Percentiles rank a stretch among this genome's conserved stretches.
phyloP scores from a whole-genome alignment of 2,329 filamentous ascomycete genomes.

The Diplodia corticola region DNA sequence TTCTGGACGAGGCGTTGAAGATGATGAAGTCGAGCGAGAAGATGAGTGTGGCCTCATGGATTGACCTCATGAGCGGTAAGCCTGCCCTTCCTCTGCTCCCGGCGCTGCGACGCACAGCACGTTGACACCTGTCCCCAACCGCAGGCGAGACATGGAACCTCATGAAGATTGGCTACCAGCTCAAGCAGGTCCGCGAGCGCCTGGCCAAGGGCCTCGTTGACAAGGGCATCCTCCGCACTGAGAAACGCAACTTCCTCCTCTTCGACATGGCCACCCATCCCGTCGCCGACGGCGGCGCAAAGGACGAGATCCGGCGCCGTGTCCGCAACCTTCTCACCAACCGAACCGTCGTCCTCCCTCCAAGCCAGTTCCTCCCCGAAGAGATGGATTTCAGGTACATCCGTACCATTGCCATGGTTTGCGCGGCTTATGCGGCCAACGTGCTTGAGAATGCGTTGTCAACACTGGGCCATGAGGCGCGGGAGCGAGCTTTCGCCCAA shows the following conservation, averaged over 20 bases:
- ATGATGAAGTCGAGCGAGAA: constrained; percentile 99
- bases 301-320: constrained; percentile 92
- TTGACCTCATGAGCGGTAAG: constrained; percentile 96
- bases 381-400: constrained; percentile 92
- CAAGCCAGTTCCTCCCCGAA: constrained; percentile 87
- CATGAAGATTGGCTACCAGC: constrained; percentile 99
- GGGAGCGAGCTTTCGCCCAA: constrained; percentile 93
- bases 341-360: constrained; percentile 86
- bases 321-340: constrained; percentile 91
- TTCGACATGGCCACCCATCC: constrained; percentile 99
- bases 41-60: constrained; percentile 99
- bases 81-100: constrained; percentile 23
- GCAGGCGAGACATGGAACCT: constrained; percentile 98
- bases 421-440: constrained; percentile 95
- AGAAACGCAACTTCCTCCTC: constrained; percentile 98
- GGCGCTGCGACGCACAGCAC: not conserved
- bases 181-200: constrained; percentile 98
- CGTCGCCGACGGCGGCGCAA: constrained; percentile 91
- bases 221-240: constrained; percentile 96
- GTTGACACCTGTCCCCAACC: constrained; percentile 28
- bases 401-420: constrained; percentile 93
- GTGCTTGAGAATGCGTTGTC: constrained; percentile 97
- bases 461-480: constrained; percentile 87
- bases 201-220: constrained; percentile 96
- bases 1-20: constrained; percentile 96